Percentiles rank a stretch among this genome's conserved stretches.
Conservation (phyloP, 2,329 filamentous ascomycete genomes). For the Madurella mycetomatis region DNA sequence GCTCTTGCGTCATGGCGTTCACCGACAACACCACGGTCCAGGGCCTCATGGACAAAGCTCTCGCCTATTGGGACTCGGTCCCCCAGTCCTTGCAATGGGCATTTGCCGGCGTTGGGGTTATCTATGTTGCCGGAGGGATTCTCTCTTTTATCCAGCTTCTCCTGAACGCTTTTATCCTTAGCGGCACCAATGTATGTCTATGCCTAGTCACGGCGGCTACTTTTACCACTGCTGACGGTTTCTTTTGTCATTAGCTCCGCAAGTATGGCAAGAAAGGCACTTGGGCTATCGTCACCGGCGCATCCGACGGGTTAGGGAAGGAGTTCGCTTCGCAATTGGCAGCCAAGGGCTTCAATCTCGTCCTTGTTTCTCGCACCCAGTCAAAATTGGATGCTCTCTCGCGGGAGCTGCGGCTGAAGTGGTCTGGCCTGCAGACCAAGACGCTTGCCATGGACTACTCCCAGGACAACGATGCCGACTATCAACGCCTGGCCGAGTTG, state of each 20-base stretch:
- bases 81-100: constrained; percentile 44
- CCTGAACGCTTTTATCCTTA: constrained; percentile 64
- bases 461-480: constrained; percentile 73
- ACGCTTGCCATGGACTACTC: constrained; percentile 89
- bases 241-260: constrained; percentile 57
- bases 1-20: constrained; percentile 10
- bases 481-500: constrained; percentile 64
- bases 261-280: constrained; percentile 88
- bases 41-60: constrained; percentile 32
- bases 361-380: constrained; percentile 92
- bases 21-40: constrained; percentile 4
- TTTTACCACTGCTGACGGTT: constrained; percentile 18
- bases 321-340: constrained; percentile 92
- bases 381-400: constrained; percentile 81
- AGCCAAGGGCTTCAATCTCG: constrained; percentile 84
- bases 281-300: constrained; percentile 92
- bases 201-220: neutral
- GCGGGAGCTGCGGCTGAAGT: constrained; percentile 67
- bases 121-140: constrained; percentile 53
- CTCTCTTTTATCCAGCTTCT: constrained; percentile 58
- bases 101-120: constrained; percentile 52
- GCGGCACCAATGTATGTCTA: constrained; percentile 54
- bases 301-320: constrained; percentile 94
- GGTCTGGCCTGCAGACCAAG: constrained; percentile 65
- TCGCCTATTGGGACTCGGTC: constrained; percentile 34